phyloP scores from a whole-genome alignment of 345 rosid species.

The Euphorbia peplus region DNA sequence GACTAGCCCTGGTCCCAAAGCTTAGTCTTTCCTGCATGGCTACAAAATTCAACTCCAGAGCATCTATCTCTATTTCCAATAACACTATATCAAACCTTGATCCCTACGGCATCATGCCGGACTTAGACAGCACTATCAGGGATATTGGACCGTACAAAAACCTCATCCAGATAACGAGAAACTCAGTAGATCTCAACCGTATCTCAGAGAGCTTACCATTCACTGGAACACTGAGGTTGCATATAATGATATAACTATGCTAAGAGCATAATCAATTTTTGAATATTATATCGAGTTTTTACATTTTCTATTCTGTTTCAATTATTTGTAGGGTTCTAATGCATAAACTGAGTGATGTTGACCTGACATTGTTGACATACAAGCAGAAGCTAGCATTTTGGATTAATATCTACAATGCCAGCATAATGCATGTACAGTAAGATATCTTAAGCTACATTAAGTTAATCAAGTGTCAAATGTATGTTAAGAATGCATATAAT shows the following conservation, averaged over 20 bases:
- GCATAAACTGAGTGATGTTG: constrained; percentile 56
- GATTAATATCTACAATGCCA: constrained; percentile 85
- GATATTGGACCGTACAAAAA: constrained; percentile 80
- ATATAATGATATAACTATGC: constrained; percentile 2
- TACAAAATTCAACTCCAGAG: constrained; percentile 37
- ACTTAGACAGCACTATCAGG: constrained; percentile 45
- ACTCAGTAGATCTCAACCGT: constrained; percentile 45
- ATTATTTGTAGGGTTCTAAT: constrained; percentile 55
- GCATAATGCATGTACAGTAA: constrained; percentile 88
- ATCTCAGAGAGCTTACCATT: constrained; percentile 39
- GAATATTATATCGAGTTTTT: too few relatives aligned
- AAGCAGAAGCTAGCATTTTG: constrained; percentile 96
- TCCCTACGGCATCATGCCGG: constrained; percentile 61
- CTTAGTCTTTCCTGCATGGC: constrained; percentile 48
- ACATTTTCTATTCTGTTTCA: not conserved
- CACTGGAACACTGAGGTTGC: constrained; percentile 56
- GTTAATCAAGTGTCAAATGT: constrained; percentile 13
- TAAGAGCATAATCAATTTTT: not conserved
- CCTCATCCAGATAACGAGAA: constrained; percentile 64
- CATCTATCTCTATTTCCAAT: constrained; percentile 23
- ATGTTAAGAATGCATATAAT: constrained; percentile 7
- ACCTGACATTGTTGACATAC: constrained; percentile 66
- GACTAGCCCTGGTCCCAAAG: constrained; percentile 49
- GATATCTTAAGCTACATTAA: constrained; percentile 29
- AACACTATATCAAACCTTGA: constrained; percentile 51